phyloP scores from a whole-genome alignment of 306 rosid species.

The Hippophae rhamnoides region DNA sequence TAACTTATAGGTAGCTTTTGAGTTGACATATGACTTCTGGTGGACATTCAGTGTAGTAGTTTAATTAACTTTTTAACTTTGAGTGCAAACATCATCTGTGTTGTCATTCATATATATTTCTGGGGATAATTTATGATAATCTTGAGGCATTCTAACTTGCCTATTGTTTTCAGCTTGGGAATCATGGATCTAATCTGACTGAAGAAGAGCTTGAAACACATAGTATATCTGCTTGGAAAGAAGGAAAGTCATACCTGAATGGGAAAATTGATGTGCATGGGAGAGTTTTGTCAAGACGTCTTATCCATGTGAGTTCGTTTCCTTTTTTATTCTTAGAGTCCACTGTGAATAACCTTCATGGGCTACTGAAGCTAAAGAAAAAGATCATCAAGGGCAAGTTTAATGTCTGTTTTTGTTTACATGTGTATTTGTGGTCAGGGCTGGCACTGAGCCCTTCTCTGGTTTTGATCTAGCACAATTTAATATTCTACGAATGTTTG shows the following conservation, averaged over 20 bases:
- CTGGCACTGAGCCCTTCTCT: no score
- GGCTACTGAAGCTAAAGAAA: no score
- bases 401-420: no score
- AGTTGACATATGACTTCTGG: neutral
- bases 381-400: no score
- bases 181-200: slow-evolving; percentile 85
- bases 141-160: slow-evolving; percentile 19
- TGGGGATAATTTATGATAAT: slow-evolving; percentile 5
- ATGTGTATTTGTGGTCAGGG: no score
- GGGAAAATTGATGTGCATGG: slow-evolving; percentile 61
- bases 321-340: slow-evolving; percentile 6
- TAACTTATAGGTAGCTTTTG: neutral
- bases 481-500: no score
- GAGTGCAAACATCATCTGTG: neutral
- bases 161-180: slow-evolving; percentile 66
- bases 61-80: neutral
- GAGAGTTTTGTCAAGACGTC: slow-evolving; percentile 46
- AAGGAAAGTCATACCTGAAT: slow-evolving; percentile 65
- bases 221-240: slow-evolving; percentile 96
- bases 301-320: slow-evolving; percentile 60
- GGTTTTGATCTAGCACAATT: neutral
- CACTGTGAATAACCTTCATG: neutral
- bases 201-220: slow-evolving; percentile 99
- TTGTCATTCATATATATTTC: neutral
- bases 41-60: no score